These are phyloP conservation scores for Chrysosporium queenslandicum DNA, from an alignment of 2,329 filamentous ascomycete genomes.

Conservation along the genomic window DNA sequence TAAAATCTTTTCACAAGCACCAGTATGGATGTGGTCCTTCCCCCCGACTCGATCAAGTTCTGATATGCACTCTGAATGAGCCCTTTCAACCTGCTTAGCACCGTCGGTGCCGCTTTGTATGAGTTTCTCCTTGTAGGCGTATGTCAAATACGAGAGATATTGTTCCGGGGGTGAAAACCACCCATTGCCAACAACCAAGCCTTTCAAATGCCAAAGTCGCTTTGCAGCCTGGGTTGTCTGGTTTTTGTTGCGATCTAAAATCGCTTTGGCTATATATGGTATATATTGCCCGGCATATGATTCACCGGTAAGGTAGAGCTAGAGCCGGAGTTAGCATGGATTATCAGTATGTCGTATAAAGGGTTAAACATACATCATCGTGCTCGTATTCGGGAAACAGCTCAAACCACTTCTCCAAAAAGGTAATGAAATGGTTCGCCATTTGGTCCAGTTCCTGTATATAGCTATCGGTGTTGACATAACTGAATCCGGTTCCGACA, in stretches of 20 bases:
- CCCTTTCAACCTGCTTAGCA: constrained; percentile 56
- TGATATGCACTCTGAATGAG: constrained; percentile 58
- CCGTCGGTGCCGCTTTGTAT: constrained; percentile 56
- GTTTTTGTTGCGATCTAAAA: constrained; percentile 76
- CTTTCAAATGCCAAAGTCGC: constrained; percentile 64
- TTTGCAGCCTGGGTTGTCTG: constrained; percentile 28
- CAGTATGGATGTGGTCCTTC: constrained; percentile 55
- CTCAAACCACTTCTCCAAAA: constrained; percentile 82
- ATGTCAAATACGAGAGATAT: constrained; percentile 77
- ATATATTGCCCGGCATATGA: constrained; percentile 97
- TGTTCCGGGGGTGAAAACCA: constrained; percentile 91
- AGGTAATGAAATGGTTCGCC: constrained; percentile 76
- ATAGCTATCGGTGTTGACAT: constrained; percentile 81
- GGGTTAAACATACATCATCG: constrained; percentile 68
- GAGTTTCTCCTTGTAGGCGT: constrained; percentile 65
- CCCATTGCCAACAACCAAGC: constrained; percentile 88
- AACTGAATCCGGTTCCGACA: constrained; percentile 93
- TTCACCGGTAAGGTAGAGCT: constrained; percentile 93
- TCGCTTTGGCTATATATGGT: constrained; percentile 87
- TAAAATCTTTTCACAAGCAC: constrained; percentile 66
- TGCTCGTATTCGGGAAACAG: constrained; percentile 84
- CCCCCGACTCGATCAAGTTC: constrained; percentile 50
- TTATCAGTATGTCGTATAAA: background rate
- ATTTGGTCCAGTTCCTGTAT: constrained; percentile 77
- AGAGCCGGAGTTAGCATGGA: background rate